Conservation (phyloP, 257 asterid species). For the Nicotiana benthamiana region DNA sequence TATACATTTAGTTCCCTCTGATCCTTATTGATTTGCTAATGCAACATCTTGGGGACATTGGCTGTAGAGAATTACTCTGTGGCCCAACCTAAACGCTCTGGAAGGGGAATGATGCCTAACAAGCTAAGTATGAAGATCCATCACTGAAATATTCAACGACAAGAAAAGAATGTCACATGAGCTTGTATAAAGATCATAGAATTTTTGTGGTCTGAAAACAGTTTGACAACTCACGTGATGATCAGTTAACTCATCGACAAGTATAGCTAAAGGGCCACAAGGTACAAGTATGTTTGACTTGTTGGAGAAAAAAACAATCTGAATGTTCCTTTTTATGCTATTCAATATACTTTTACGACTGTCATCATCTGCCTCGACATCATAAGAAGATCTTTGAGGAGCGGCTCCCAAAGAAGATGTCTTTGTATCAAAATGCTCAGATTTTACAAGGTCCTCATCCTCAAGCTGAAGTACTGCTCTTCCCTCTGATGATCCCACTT, state of each 20-base stretch:
- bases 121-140: slow-evolving; percentile 65
- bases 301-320: slow-evolving; percentile 43
- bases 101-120: slow-evolving; percentile 64
- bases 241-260: slow-evolving; percentile 37
- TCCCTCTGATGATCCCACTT: slow-evolving; percentile 56
- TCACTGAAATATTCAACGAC: slow-evolving; percentile 32
- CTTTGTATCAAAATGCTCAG: slow-evolving; percentile 28
- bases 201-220: background rate
- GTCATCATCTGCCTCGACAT: slow-evolving; percentile 20
- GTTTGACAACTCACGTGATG: slow-evolving; percentile 39
- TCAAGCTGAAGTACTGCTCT: slow-evolving; percentile 39
- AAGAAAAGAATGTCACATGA: background rate
- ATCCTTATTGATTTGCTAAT: background rate
- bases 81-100: slow-evolving; percentile 82
- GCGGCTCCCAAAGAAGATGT: slow-evolving; percentile 24
- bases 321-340: slow-evolving; percentile 27
- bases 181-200: background rate
- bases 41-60: background rate
- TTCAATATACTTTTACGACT: slow-evolving; percentile 22
- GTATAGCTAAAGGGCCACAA: slow-evolving; percentile 54
- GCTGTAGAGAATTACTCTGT: slow-evolving; percentile 54
- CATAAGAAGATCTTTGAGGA: slow-evolving; percentile 25
- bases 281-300: slow-evolving; percentile 49
- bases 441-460: slow-evolving; percentile 33
- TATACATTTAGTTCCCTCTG: background rate